Conservation (phyloP, 129 eudicot genomes). For the Centaurea solstitialis region DNA sequence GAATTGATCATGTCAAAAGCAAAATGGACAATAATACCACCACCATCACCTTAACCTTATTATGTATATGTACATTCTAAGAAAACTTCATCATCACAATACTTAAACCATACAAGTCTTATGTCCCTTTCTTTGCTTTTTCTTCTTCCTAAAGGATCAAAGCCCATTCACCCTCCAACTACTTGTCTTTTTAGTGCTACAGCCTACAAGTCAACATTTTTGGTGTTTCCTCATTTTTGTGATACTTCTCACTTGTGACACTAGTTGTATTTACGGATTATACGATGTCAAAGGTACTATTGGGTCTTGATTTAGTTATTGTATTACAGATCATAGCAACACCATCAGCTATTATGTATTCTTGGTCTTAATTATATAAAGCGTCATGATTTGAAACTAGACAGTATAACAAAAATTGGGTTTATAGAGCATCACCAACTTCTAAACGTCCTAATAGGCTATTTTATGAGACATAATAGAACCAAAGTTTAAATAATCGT, state of each 20-base stretch:
- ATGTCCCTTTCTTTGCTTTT: constrained; percentile 17
- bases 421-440: too few relatives aligned
- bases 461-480: too few relatives aligned
- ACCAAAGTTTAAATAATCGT: too few relatives aligned
- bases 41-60: constrained; percentile 26
- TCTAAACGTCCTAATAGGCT: too few relatives aligned
- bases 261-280: neutral
- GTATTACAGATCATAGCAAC: neutral
- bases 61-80: constrained; percentile 26
- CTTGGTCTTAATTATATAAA: neutral
- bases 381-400: neutral
- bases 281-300: neutral
- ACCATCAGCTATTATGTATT: neutral
- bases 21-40: constrained; percentile 16
- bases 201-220: neutral
- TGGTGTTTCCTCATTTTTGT: constrained; percentile 3
- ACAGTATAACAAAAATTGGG: too few relatives aligned
- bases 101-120: constrained; percentile 38
- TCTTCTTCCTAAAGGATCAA: constrained; percentile 1
- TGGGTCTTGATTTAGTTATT: neutral
- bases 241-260: neutral
- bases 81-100: constrained; percentile 30
- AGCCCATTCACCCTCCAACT: constrained; percentile 28
- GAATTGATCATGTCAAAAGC: constrained; percentile 13
- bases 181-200: constrained; percentile 15